These are phyloP conservation scores for Kodamaea fungicola DNA, from an alignment of 1,139 yeast species.

Conservation along the genomic window DNA sequence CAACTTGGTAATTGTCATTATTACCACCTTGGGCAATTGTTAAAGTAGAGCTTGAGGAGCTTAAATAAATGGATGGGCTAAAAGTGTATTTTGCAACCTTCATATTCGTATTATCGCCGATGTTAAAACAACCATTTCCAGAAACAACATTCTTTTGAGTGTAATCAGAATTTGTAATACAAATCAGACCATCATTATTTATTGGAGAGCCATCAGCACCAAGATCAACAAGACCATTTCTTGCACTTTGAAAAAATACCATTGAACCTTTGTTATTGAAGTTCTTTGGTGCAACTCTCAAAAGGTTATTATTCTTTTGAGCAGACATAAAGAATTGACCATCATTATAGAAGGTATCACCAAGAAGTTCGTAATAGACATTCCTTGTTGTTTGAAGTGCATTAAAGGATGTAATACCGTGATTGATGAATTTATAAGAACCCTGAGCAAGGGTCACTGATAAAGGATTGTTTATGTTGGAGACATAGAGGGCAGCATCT, in stretches of 20 bases:
- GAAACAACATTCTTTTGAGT: constrained; percentile 9
- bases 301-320: constrained; percentile 25
- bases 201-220: constrained; percentile 18
- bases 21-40: constrained; percentile 13
- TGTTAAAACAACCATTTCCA: constrained; percentile 16
- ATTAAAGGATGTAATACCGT: constrained; percentile 13
- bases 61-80: constrained; percentile 12
- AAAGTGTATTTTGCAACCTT: constrained; percentile 7
- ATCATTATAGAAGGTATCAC: constrained; percentile 21
- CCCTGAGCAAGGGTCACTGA: constrained; percentile 8
- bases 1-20: constrained; percentile 18
- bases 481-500: constrained; percentile 23
- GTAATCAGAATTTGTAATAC: constrained; percentile 11
- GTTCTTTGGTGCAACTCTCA: constrained; percentile 17
- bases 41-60: constrained; percentile 8
- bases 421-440: constrained; percentile 9
- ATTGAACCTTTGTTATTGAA: constrained; percentile 18
- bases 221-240: constrained; percentile 11
- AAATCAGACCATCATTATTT: constrained; percentile 13
- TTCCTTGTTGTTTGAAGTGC: constrained; percentile 9
- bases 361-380: constrained; percentile 18
- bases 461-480: constrained; percentile 9
- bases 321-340: constrained; percentile 29
- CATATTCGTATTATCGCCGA: constrained; percentile 7
- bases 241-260: constrained; percentile 17